Conservation (phyloP, 495 filamentous ascomycete species). For the Durotheca rogersii region DNA sequence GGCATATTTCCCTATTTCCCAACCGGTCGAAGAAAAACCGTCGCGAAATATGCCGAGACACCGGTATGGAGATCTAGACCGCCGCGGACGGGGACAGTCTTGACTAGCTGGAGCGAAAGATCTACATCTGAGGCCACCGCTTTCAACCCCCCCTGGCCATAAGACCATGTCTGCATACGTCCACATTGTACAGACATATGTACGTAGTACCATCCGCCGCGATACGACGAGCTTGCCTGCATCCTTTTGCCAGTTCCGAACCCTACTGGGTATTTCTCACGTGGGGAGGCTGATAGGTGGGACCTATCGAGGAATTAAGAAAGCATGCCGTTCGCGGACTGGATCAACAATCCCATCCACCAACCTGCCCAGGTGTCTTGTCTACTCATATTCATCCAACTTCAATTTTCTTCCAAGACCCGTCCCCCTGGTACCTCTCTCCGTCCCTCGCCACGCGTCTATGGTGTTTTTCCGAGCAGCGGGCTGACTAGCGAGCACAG, state of each 20-base stretch:
- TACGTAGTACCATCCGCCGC: slow-evolving; percentile 6
- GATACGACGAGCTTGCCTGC: slow-evolving; percentile 1
- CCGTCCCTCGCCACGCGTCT: background rate
- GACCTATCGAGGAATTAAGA: slow-evolving; percentile 8
- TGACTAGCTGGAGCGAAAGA: slow-evolving; percentile 29
- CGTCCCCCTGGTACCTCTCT: background rate
- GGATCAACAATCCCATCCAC: slow-evolving; percentile 3
- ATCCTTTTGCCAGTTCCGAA: slow-evolving; percentile 4
- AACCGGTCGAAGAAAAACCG: too few relatives aligned
- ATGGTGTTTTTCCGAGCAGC: background rate
- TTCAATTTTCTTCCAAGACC: background rate
- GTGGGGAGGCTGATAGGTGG: slow-evolving; percentile 24
- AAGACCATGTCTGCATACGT: slow-evolving; percentile 24
- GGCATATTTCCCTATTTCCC: too few relatives aligned
- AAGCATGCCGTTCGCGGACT: background rate
- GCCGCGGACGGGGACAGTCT: slow-evolving; percentile 8
- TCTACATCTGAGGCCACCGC: slow-evolving; percentile 24
- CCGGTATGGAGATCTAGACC: slow-evolving; percentile 19
- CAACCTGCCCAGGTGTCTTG: background rate
- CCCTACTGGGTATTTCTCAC: slow-evolving; percentile 14
- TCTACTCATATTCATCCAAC: background rate
- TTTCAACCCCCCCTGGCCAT: slow-evolving; percentile 16
- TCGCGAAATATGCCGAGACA: slow-evolving; percentile 15
- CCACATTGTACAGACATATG: background rate
- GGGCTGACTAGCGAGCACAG: slow-evolving; percentile 10